Conservation (phyloP, 176 grass and related monocot species). For the Poa annua region DNA sequence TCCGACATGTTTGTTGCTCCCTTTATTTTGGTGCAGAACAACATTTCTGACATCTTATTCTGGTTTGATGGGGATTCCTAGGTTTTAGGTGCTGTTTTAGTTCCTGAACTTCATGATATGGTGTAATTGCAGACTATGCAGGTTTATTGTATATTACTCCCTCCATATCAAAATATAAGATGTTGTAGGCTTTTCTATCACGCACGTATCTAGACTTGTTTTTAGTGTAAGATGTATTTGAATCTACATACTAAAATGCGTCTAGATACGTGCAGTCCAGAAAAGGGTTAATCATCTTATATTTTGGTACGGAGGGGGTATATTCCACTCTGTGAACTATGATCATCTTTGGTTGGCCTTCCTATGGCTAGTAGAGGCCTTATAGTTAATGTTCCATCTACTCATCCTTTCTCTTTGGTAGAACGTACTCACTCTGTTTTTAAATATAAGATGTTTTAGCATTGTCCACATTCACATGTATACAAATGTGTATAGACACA, state of each 20-base stretch:
- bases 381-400: background rate
- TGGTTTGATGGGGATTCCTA: conserved; percentile 19
- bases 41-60: background rate
- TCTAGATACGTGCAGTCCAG: too few relatives aligned
- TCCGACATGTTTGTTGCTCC: background rate
- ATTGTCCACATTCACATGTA: too few relatives aligned
- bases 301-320: too few relatives aligned
- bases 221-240: too few relatives aligned
- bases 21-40: background rate
- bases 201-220: too few relatives aligned
- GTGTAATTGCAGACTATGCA: background rate
- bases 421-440: background rate
- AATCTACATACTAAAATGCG: too few relatives aligned
- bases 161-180: too few relatives aligned
- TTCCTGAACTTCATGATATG: conserved; percentile 3
- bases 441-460: too few relatives aligned
- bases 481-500: too few relatives aligned
- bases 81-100: conserved; percentile 7
- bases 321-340: background rate
- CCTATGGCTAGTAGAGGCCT: background rate
- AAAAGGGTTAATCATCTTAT: too few relatives aligned
- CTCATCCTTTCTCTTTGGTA: background rate
- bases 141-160: background rate
- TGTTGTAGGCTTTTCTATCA: too few relatives aligned
- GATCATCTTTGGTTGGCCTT: background rate